Evolutionary conservation across 108 stramenopile genomes (phyloP), one percentile per base, ranked within the genome.

Genomic region (Cyclotella choctawhatcheeana): DNA sequence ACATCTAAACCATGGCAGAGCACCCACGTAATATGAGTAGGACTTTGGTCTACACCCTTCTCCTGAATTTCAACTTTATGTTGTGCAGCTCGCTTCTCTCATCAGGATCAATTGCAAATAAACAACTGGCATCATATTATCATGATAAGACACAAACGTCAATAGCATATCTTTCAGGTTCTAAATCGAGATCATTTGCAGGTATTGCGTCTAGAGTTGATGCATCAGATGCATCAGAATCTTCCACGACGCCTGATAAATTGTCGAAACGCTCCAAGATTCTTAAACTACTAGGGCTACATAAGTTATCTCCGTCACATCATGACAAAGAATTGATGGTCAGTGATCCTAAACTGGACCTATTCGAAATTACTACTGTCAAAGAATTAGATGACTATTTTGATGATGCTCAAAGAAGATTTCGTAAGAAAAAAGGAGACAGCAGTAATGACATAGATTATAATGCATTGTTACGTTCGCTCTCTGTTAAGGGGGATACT

Each of bases 401-500:
- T 43, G 47, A 79, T 35, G 85, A 90, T 58, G 67, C 74, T n/a
- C 51, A 64, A 33, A 22, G 52, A 0, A 67, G 83, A 48, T 93
- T 88, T 66, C 74, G 86, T 10, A 58, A 69, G 34, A 7, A 66
- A 20, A 44, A 81, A 6, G 29, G 37, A 31, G 31, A 40, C 31
- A n/a, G 20, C 48, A 22, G 0, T 51, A 54, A 66, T 37, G 21
- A 58, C 4, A 88, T 89, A 34, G 85, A 92, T 52, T 89, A 90
- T 63, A 60, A 77, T 58, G 32, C 71, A 34, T 78, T 90, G 10
- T 44, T 94, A 4, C 66, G 69, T 13, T 61, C 86, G 8, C 75
- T 91, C 27, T 76, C 67, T 59, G 89, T 94, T 0, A 51, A 62
- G 43, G 93, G 93, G 14, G 91, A 94, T 69, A 94, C 93, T 0